Evolutionary conservation across 192 early-diverging fungal genomes (phyloP).

Genomic region (Gaertneriomyces sp.): DNA sequence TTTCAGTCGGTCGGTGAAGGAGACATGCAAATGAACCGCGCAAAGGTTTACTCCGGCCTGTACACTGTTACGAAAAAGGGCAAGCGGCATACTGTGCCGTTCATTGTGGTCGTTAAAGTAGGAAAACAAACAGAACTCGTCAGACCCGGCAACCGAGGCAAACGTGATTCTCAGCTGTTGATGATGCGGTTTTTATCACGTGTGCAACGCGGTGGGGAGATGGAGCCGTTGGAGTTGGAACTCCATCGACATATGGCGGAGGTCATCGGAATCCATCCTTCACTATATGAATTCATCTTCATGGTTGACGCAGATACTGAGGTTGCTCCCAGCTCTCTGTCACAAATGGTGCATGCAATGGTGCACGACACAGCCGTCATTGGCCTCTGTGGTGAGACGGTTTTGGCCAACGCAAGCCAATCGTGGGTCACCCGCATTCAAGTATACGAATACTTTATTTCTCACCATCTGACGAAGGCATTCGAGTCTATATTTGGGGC

Average conservation of each 20-base stretch:
- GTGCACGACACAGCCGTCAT: constrained; percentile 65
- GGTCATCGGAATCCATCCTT: constrained; percentile 64
- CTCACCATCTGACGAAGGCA: constrained; percentile 82
- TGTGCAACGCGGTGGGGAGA: constrained; percentile 62
- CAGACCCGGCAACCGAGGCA: constrained; percentile 78
- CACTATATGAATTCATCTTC: constrained; percentile 51
- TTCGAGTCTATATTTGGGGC: constrained; percentile 52
- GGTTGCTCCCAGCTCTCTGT: constrained; percentile 35
- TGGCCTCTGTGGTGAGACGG: constrained; percentile 88
- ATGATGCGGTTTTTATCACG: constrained; percentile 71
- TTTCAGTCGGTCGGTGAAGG: constrained; percentile 85
- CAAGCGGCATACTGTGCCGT: constrained; percentile 66
- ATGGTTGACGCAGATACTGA: constrained; percentile 46
- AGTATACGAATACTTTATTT: constrained; percentile 96
- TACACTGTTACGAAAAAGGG: constrained; percentile 73
- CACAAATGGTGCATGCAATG: constrained; percentile 36
- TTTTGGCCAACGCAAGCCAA: constrained; percentile 73
- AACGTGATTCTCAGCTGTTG: constrained; percentile 76
- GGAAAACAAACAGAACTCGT: constrained; percentile 75
- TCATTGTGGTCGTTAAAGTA: constrained; percentile 83
- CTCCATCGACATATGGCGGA: constrained; percentile 66
- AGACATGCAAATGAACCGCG: constrained; percentile 77
- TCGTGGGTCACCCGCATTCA: constrained; percentile 89
- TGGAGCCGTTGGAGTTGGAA: constrained; percentile 69
- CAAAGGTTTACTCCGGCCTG: constrained; percentile 87